Conservation (phyloP, 2,329 filamentous ascomycete species). For the Ampelomyces quisqualis region DNA sequence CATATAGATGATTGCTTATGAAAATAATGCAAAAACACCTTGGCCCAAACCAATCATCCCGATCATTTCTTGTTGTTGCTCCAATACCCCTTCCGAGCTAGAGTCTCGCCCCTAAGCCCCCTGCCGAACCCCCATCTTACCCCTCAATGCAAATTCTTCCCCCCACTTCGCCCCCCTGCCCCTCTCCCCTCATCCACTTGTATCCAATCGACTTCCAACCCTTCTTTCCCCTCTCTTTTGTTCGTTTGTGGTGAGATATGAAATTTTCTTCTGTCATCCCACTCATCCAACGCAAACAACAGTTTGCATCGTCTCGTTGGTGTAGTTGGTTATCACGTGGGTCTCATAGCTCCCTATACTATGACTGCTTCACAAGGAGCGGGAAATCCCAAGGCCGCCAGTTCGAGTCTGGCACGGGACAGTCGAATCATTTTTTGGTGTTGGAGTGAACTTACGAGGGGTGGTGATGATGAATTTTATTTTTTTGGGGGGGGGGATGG, state of each 20-base stretch:
- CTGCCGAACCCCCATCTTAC: no score
- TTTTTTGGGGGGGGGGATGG: not conserved
- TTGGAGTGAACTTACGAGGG: not conserved
- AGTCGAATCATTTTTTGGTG: constrained; percentile 15
- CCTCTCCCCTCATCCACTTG: no score
- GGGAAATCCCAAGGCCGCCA: constrained; percentile 40
- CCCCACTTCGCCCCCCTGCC: no score
- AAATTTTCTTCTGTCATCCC: not conserved
- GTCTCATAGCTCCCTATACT: constrained; percentile 34
- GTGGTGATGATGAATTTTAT: not conserved
- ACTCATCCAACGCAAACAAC: constrained; percentile 5
- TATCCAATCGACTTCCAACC: not conserved
- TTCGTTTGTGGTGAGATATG: not conserved
- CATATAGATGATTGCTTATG: no score
- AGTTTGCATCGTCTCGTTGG: constrained; percentile 30
- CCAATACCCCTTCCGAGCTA: no score
- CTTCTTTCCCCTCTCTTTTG: no score
- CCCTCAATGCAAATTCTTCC: no score
- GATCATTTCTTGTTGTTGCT: no score
- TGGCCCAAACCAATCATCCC: no score
- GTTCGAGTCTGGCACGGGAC: constrained; percentile 41
- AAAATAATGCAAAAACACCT: no score
- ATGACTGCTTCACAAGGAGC: constrained; percentile 31
- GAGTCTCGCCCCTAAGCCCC: no score
- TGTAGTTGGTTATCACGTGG: constrained; percentile 44